A percentile compares a stretch with the other conserved stretches of the same genome.
Conservation (phyloP, 495 filamentous ascomycete genomes). For the Friedmanniomyces endolithicus region DNA sequence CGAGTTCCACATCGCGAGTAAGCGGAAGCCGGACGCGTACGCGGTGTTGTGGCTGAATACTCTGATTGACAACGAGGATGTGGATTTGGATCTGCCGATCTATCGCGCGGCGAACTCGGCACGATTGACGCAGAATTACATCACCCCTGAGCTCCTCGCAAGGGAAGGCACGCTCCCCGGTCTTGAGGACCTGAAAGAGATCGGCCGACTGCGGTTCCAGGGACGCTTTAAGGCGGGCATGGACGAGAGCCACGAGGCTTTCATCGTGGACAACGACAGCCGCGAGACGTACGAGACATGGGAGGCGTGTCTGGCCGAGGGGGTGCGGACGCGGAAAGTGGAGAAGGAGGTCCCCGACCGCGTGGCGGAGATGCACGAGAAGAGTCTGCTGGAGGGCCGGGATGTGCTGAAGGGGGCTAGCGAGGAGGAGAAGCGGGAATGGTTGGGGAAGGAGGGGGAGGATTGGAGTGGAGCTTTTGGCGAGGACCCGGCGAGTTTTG, state of each 20-base stretch:
- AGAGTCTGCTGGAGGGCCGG: conserved; percentile 60
- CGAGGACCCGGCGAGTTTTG: conserved; percentile 45
- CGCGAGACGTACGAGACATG: conserved; percentile 89
- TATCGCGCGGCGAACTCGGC: conserved; percentile 63
- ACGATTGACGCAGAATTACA: conserved; percentile 79
- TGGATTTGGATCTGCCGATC: conserved; percentile 69
- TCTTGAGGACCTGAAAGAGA: conserved; percentile 57
- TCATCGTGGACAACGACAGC: conserved; percentile 75
- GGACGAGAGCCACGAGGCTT: conserved; percentile 71
- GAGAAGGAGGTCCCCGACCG: conserved; percentile 51
- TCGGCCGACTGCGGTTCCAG: conserved; percentile 69
- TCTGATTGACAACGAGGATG: conserved; percentile 63
- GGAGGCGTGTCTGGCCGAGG: conserved; percentile 80
- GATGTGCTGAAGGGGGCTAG: conserved; percentile 62
- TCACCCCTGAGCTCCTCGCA: conserved; percentile 52
- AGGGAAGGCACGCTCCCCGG: conserved; percentile 33
- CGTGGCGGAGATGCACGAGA: conserved; percentile 61
- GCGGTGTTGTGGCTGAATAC: conserved; percentile 77
- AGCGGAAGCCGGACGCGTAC: conserved; percentile 59
- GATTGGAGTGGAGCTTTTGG: conserved; percentile 88
- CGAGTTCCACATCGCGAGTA: conserved; percentile 60
- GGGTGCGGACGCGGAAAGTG: conserved; percentile 58
- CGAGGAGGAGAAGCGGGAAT: conserved; percentile 58
- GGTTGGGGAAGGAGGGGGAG: conserved; percentile 66
- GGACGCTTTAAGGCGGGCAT: conserved; percentile 79